phyloP scores from a whole-genome alignment of 108 stramenopile genomes.

The Skeletonema marinoi region DNA sequence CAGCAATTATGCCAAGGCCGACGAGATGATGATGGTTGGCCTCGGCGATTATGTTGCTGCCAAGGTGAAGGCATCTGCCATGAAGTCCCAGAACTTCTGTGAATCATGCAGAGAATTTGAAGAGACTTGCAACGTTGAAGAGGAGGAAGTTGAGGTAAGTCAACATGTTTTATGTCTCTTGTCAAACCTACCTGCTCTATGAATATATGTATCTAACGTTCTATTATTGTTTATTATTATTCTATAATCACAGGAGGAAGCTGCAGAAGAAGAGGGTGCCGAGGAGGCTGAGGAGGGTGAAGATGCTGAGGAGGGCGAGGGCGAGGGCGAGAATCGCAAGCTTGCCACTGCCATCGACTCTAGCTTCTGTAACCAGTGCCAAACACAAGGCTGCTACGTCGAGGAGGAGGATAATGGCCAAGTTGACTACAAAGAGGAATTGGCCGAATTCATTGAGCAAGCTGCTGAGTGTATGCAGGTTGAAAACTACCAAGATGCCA shows the following conservation, averaged over 20 bases:
- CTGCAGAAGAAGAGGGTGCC: neutral
- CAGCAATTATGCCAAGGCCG: neutral
- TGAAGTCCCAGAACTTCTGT: neutral
- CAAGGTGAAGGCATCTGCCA: neutral
- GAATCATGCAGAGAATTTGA: neutral
- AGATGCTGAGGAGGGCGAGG: neutral
- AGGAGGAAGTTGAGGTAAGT: neutral
- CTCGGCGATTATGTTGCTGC: neutral
- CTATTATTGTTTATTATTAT: neutral
- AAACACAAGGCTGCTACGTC: slow-evolving; percentile 55
- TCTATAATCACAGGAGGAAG: neutral
- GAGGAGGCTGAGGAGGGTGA: neutral
- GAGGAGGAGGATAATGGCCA: slow-evolving; percentile 35
- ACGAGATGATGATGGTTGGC: neutral
- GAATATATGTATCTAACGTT: no score
- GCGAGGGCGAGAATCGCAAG: neutral
- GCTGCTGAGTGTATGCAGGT: slow-evolving; percentile 43
- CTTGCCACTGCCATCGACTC: slow-evolving; percentile 37
- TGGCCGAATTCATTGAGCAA: slow-evolving; percentile 47
- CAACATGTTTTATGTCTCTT: neutral
- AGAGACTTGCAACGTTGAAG: neutral
- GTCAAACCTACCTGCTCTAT: no score
- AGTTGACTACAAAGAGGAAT: slow-evolving; percentile 35
- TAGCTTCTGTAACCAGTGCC: slow-evolving; percentile 46
- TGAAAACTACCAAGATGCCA: neutral